A percentile compares a stretch with the other conserved stretches of the same genome.
Evolutionary conservation across 441 rosid genomes (phyloP).

Genomic region (Jatropha podagrica): DNA sequence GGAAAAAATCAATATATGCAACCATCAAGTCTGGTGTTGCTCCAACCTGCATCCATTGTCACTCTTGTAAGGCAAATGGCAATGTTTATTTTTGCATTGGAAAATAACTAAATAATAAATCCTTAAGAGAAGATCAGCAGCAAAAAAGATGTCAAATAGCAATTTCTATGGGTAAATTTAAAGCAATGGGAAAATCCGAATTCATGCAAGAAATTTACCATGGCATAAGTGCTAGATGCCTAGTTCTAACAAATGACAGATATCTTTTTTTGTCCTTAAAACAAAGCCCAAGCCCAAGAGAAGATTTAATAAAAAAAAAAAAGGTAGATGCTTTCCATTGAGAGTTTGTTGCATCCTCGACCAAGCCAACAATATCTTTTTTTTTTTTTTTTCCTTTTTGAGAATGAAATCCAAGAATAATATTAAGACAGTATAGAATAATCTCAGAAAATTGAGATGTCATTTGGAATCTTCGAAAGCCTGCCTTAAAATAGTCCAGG

Average conservation of each 20-base stretch:
- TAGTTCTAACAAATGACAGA: not conserved
- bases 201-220: not conserved
- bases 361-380: not conserved
- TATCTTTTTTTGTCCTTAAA: not conserved
- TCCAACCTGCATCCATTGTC: constrained; percentile 68
- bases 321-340: not conserved
- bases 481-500: not conserved
- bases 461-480: not conserved
- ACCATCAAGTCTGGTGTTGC: constrained; percentile 97
- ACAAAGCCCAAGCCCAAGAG: constrained; percentile 2
- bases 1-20: constrained; percentile 91
- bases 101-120: not conserved
- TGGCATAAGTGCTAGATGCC: not conserved
- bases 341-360: not conserved
- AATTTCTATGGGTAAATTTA: not conserved
- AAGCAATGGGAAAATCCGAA: not conserved
- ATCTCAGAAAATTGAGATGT: not conserved
- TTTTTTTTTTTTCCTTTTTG: too few relatives aligned
- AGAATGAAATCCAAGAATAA: too few relatives aligned
- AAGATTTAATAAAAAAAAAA: not conserved
- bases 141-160: not conserved
- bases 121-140: not conserved
- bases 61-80: constrained; percentile 16
- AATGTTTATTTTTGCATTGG: not conserved
- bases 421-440: not conserved